Conservation (phyloP, 306 rosid genomes). For the Dicorynia guianensis region DNA sequence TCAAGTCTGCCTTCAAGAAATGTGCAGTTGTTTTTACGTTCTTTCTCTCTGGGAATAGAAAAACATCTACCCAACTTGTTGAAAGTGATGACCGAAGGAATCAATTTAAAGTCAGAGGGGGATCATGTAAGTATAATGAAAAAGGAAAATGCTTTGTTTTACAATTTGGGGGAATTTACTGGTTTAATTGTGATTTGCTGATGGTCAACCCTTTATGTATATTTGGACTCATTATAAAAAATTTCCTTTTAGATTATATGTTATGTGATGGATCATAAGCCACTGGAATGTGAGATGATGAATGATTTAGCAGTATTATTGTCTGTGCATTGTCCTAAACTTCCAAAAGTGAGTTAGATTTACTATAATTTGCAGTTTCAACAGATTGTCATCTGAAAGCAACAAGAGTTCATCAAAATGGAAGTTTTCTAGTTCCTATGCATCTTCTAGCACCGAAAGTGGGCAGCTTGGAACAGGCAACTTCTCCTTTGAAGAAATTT, state of each 20-base stretch:
- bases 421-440: constrained; percentile 51
- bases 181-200: constrained; percentile 7
- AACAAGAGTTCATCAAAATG: constrained; percentile 55
- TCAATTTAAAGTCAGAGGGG: constrained; percentile 42
- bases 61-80: constrained; percentile 41
- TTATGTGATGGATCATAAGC: neutral
- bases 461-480: constrained; percentile 54
- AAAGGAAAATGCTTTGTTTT: neutral
- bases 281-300: constrained; percentile 1
- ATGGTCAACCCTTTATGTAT: constrained; percentile 34
- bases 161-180: neutral
- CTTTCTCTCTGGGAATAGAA: constrained; percentile 46
- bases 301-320: constrained; percentile 20
- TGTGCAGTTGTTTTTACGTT: constrained; percentile 47
- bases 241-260: neutral
- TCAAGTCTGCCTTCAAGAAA: constrained; percentile 58
- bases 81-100: constrained; percentile 36
- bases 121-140: constrained; percentile 64
- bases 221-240: constrained; percentile 4
- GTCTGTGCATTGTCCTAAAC: neutral
- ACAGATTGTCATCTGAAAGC: constrained; percentile 64
- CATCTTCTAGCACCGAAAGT: constrained; percentile 53
- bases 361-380: constrained; percentile 51
- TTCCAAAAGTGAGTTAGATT: constrained; percentile 4
- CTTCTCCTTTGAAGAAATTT: constrained; percentile 75